These are phyloP conservation scores for Diaporthe humulicola DNA, from an alignment of 2,329 filamentous ascomycete species.

Conservation along the genomic window DNA sequence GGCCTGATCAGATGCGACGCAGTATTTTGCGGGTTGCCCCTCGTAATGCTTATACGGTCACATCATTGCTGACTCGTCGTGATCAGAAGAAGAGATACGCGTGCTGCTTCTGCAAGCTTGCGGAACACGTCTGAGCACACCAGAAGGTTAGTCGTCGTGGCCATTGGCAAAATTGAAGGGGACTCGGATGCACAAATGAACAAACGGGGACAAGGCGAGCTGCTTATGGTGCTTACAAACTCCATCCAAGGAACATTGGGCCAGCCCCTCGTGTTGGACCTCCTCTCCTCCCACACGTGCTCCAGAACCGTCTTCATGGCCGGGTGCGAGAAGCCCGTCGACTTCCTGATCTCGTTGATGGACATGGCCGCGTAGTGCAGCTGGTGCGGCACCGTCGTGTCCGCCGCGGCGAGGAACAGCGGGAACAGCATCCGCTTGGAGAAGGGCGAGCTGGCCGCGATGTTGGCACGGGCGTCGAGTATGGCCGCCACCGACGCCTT, in stretches of 20 bases:
- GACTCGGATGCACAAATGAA: background rate
- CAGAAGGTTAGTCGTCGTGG: background rate
- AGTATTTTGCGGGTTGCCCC: background rate
- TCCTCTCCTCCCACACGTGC: conserved; percentile 19
- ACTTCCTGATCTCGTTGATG: conserved; percentile 14
- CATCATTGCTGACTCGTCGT: background rate
- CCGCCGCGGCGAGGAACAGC: conserved; percentile 46
- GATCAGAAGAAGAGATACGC: conserved; percentile 16
- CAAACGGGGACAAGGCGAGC: background rate
- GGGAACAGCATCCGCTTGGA: conserved; percentile 48
- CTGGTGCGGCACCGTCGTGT: conserved; percentile 40
- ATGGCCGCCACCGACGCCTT: conserved; percentile 44
- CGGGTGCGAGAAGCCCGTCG: conserved; percentile 17
- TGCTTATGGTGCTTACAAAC: background rate
- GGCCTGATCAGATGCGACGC: background rate
- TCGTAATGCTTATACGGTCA: background rate
- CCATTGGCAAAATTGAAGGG: too few species aligned
- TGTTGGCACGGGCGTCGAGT: conserved; percentile 44
- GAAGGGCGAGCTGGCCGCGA: conserved; percentile 44
- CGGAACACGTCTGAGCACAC: conserved; percentile 10
- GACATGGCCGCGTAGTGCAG: conserved; percentile 10
- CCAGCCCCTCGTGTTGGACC: conserved; percentile 3
- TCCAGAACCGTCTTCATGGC: conserved; percentile 15
- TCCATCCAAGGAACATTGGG: conserved; percentile 13
- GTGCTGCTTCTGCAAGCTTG: conserved; percentile 16